These are phyloP conservation scores for Diaporthe longicolla DNA, from an alignment of 2,329 filamentous ascomycete genomes.

Conservation along the genomic window DNA sequence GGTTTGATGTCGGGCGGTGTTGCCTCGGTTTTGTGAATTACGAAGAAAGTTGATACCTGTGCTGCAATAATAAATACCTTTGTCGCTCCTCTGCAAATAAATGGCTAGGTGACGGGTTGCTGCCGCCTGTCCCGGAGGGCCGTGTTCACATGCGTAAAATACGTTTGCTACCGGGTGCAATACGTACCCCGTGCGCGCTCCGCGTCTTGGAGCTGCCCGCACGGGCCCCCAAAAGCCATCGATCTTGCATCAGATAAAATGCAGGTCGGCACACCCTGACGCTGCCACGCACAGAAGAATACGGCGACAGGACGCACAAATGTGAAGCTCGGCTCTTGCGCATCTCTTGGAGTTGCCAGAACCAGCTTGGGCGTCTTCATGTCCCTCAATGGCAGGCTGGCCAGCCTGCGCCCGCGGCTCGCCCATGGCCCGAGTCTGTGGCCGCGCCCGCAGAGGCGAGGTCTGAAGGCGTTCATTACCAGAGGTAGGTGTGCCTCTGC, in stretches of 20 bases:
- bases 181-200: background rate
- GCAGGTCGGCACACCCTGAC: background rate
- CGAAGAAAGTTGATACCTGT: conserved; percentile 13
- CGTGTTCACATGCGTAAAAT: conserved; percentile 12
- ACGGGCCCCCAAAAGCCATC: conserved; percentile 5
- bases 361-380: conserved; percentile 38
- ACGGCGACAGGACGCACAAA: conserved; percentile 32
- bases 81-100: background rate
- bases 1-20: background rate
- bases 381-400: conserved; percentile 44
- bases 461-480: conserved; percentile 42
- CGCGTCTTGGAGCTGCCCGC: background rate
- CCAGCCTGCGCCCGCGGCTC: conserved; percentile 41
- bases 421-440: conserved; percentile 35
- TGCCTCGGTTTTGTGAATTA: background rate
- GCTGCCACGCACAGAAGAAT: background rate
- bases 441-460: conserved; percentile 35
- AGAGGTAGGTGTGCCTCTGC: conserved; percentile 23
- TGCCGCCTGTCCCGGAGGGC: too few species aligned
- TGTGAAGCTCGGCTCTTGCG: conserved; percentile 35
- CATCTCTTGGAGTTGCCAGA: conserved; percentile 37
- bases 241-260: background rate
- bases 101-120: too few species aligned
- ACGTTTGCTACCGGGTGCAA: background rate
- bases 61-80: background rate